These are phyloP conservation scores for Heimioporus sp. DNA, from an alignment of 768 basidiomycete species.

Conservation along the genomic window DNA sequence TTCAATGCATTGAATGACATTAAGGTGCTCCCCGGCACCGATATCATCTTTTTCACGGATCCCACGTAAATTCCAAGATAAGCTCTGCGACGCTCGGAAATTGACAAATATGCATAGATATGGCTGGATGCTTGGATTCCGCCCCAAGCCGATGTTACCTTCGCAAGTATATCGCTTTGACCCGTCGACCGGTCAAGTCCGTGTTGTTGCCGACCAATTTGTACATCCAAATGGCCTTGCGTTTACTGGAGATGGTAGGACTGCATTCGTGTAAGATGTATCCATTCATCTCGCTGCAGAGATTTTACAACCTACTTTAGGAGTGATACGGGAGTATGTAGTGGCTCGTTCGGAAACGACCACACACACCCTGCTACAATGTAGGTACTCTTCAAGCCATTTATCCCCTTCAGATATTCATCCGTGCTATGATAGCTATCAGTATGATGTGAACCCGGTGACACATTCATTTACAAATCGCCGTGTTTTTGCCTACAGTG, in stretches of 20 bases:
- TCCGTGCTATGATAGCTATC: conserved; percentile 44
- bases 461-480: conserved; percentile 57
- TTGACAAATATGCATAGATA: conserved; percentile 40
- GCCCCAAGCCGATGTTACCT: conserved; percentile 62
- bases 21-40: conserved; percentile 66
- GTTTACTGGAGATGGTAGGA: conserved; percentile 60
- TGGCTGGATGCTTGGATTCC: conserved; percentile 64
- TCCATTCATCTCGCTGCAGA: background rate
- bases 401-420: background rate
- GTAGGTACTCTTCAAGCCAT: conserved; percentile 37
- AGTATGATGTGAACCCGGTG: conserved; percentile 60
- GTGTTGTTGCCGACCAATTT: conserved; percentile 78
- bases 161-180: conserved; percentile 78
- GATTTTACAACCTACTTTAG: conserved; percentile 10
- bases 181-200: conserved; percentile 59
- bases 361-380: conserved; percentile 67
- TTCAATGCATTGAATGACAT: conserved; percentile 85
- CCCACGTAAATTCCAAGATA: conserved; percentile 44
- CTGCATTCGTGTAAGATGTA: conserved; percentile 56
- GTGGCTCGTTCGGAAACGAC: conserved; percentile 47
- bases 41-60: conserved; percentile 77
- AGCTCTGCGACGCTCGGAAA: background rate
- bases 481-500: conserved; percentile 64
- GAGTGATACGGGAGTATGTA: conserved; percentile 32
- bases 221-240: conserved; percentile 73